Evolutionary conservation across 352 stramenopile genomes (phyloP), one percentile per base, ranked within the genome.

Genomic region (Phytophthora aleatoria): DNA sequence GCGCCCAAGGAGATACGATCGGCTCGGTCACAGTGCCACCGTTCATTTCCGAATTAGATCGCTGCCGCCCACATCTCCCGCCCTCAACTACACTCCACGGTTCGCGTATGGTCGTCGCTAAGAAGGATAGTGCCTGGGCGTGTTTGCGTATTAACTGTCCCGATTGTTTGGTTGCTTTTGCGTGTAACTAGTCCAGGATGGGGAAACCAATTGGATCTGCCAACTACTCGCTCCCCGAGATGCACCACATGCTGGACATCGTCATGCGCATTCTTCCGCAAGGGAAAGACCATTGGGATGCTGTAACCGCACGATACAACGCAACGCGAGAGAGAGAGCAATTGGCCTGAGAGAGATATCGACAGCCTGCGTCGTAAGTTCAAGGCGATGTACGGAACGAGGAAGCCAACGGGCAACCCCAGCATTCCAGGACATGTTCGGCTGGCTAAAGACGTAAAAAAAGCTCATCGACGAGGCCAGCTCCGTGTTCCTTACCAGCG

Each of bases 171-270:
- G n/a, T n/a, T n/a, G n/a, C n/a, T n/a, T n/a, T n/a, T n/a, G n/a
- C n/a, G 28, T 35, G 8, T 8, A 35, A 35, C 30, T 9, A 45
- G 39, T 6, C 2, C n/a, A 7, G 24, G 5, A 48, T 57, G 50
- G 49, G 49, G 7, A 44, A 55, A 35, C n/a, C 33, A 8, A 9
- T 8, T 6, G 49, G 33, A 4, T 15, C 49, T 9, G 15, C 9
- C n/a, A 55, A 55, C 31, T 45, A 55, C 49, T 55, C 31, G 9
- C 49, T 55, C 1, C 49, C 31, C 16, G 43, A 49, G n/a, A 24
- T 49, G 1, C 13, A 31, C 7, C 43, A 49, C 24, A 55, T 55
- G 49, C 16, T 45, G 31, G 33, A 30, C 9, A 49, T 55, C 16
- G 49, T 44, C 9, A 45, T 31, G 33, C 7, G 12, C 3, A 15